phyloP scores from a whole-genome alignment of 148 eudicot species.

The Limonium bicolor region DNA sequence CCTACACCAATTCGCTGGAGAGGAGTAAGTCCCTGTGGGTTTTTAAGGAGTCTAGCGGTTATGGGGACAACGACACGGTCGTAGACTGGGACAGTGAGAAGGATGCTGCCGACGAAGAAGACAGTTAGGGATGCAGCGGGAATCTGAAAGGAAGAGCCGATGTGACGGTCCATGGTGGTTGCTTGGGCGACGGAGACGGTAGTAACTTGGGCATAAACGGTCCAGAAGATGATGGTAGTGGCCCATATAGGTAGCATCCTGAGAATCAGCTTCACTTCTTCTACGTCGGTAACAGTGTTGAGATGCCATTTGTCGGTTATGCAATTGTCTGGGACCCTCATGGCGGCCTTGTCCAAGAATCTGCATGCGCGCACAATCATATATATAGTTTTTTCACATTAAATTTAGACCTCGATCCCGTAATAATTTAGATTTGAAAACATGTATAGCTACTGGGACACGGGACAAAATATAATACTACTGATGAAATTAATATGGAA shows the following conservation, averaged over 20 bases:
- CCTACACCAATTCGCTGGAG: too few relatives aligned
- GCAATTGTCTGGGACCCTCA: slow-evolving; percentile 21
- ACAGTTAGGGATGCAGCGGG: slow-evolving; percentile 76
- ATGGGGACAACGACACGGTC: slow-evolving; percentile 47
- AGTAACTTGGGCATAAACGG: slow-evolving; percentile 85
- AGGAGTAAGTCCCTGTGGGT: too few relatives aligned
- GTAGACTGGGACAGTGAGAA: slow-evolving; percentile 65
- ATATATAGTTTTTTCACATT: too few relatives aligned
- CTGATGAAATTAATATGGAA: too few relatives aligned
- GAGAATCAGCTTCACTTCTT: slow-evolving; percentile 77
- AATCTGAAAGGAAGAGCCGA: slow-evolving; percentile 59
- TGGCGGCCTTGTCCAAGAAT: slow-evolving; percentile 83
- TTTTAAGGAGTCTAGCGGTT: too few relatives aligned
- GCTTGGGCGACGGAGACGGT: slow-evolving; percentile 93
- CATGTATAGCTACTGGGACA: too few relatives aligned
- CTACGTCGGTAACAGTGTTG: slow-evolving; percentile 68
- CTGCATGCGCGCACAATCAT: slow-evolving; percentile 25
- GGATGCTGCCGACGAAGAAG: slow-evolving; percentile 75
- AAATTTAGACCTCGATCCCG: too few relatives aligned
- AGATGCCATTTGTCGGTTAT: slow-evolving; percentile 33
- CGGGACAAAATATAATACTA: too few relatives aligned
- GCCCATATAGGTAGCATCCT: slow-evolving; percentile 96
- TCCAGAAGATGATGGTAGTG: slow-evolving; percentile 86
- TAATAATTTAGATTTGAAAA: too few relatives aligned
- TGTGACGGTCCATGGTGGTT: slow-evolving; percentile 74